phyloP scores from a whole-genome alignment of 345 rosid genomes.

The Laguncularia racemosa region DNA sequence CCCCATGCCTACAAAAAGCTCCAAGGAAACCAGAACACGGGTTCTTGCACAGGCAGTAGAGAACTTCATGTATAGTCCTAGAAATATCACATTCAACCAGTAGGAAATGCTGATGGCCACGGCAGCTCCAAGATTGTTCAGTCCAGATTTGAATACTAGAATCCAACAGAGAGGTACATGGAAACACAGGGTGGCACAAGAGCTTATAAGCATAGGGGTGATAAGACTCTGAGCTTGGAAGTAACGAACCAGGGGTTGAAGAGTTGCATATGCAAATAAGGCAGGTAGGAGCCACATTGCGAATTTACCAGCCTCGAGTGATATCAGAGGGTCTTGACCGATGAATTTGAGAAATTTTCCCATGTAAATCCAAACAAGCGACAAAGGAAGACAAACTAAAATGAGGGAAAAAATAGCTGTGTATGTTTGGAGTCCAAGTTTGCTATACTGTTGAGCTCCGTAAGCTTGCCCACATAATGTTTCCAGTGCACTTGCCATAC shows the following conservation, averaged over 20 bases:
- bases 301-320: slow-evolving; percentile 29
- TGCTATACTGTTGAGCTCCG: slow-evolving; percentile 19
- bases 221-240: slow-evolving; percentile 36
- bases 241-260: slow-evolving; percentile 32
- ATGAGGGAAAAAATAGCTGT: slow-evolving; percentile 30
- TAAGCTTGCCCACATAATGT: too few relatives aligned
- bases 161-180: slow-evolving; percentile 37
- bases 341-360: slow-evolving; percentile 25
- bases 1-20: slow-evolving; percentile 20
- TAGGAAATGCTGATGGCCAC: slow-evolving; percentile 22
- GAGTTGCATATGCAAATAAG: slow-evolving; percentile 32
- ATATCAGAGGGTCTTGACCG: slow-evolving; percentile 39
- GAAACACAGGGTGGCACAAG: slow-evolving; percentile 18
- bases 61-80: slow-evolving; percentile 22
- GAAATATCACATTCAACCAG: slow-evolving; percentile 35
- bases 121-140: slow-evolving; percentile 31
- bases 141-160: slow-evolving; percentile 24
- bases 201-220: slow-evolving; percentile 31
- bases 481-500: too few relatives aligned
- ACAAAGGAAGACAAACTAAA: slow-evolving; percentile 28
- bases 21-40: slow-evolving; percentile 17
- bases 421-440: slow-evolving; percentile 25
- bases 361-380: slow-evolving; percentile 35
- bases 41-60: slow-evolving; percentile 33
- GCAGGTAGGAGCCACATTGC: slow-evolving; percentile 31